These are phyloP conservation scores for Dentiscutata heterogama DNA, from an alignment of 371 early-diverging fungal species.

Conservation along the genomic window DNA sequence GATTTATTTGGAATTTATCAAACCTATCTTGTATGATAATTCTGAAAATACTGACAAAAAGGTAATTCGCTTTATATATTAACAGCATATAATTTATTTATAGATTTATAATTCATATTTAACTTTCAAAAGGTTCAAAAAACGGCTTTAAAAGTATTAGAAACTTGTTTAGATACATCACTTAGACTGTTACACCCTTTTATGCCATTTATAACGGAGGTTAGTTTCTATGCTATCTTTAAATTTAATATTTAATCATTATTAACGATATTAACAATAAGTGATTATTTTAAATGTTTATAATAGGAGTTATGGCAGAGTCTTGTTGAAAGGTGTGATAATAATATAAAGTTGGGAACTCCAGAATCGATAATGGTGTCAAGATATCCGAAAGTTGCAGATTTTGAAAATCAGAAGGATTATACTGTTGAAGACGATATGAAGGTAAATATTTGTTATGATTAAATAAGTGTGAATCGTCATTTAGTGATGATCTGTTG, in stretches of 20 bases:
- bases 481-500: too few relatives aligned
- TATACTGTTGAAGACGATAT: slow-evolving; percentile 65
- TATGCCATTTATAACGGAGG: slow-evolving; percentile 99
- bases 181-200: slow-evolving; percentile 94
- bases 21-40: slow-evolving; percentile 65
- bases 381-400: slow-evolving; percentile 57
- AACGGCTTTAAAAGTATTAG: slow-evolving; percentile 63
- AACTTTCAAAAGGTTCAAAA: slow-evolving; percentile 33
- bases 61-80: slow-evolving; percentile 41
- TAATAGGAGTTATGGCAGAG: slow-evolving; percentile 72
- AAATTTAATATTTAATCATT: not conserved
- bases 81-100: not conserved
- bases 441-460: slow-evolving; percentile 52
- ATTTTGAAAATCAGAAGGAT: slow-evolving; percentile 55
- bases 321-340: slow-evolving; percentile 50
- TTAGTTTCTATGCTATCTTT: slow-evolving; percentile 58
- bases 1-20: slow-evolving; percentile 91
- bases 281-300: not conserved
- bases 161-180: slow-evolving; percentile 84
- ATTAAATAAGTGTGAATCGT: not conserved
- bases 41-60: slow-evolving; percentile 56
- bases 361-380: slow-evolving; percentile 67
- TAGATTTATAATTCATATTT: not conserved
- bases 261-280: not conserved
- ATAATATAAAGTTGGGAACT: slow-evolving; percentile 41